phyloP scores from a whole-genome alignment of 2,329 filamentous ascomycete genomes.

The Colletotrichum neosansevieriae region DNA sequence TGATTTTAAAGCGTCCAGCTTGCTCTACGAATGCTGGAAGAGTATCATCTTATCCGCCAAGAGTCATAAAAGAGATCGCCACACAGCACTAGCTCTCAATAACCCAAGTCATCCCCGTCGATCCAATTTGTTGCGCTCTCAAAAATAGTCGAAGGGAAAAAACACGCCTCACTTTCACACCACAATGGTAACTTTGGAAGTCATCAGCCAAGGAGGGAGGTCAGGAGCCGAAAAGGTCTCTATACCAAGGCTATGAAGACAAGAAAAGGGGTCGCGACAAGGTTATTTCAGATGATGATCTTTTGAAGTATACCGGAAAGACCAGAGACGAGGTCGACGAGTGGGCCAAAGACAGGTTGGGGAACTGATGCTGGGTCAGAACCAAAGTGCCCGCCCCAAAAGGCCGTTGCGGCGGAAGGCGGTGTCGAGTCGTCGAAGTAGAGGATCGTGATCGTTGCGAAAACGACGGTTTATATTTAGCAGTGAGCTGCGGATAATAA shows the following conservation, averaged over 20 bases:
- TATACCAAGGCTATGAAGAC: slow-evolving; percentile 50
- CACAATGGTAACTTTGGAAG: slow-evolving; percentile 22
- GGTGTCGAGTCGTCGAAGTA: slow-evolving; percentile 9
- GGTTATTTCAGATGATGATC: slow-evolving; percentile 53
- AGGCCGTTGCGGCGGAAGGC: slow-evolving; percentile 17
- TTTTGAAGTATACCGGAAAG: slow-evolving; percentile 57
- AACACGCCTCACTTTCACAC: neutral
- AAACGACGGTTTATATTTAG: slow-evolving; percentile 12
- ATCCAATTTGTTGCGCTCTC: neutral
- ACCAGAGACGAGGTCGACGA: slow-evolving; percentile 46
- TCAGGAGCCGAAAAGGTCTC: slow-evolving; percentile 44
- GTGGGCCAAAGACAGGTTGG: slow-evolving; percentile 55
- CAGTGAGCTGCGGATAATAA: neutral
- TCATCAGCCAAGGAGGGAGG: slow-evolving; percentile 1
- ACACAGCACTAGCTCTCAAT: neutral
- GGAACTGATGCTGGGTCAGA: slow-evolving; percentile 46
- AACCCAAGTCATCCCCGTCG: neutral
- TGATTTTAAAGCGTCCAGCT: neutral
- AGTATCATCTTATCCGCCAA: too few relatives aligned
- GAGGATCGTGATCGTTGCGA: neutral
- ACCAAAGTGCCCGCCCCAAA: slow-evolving; percentile 52
- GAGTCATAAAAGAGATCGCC: neutral
- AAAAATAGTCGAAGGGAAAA: too few relatives aligned
- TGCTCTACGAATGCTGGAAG: too few relatives aligned
- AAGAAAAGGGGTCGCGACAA: slow-evolving; percentile 46